Evolutionary conservation across 2,329 filamentous ascomycete genomes (phyloP).

Genomic region (Ophiosphaerella korrae): DNA sequence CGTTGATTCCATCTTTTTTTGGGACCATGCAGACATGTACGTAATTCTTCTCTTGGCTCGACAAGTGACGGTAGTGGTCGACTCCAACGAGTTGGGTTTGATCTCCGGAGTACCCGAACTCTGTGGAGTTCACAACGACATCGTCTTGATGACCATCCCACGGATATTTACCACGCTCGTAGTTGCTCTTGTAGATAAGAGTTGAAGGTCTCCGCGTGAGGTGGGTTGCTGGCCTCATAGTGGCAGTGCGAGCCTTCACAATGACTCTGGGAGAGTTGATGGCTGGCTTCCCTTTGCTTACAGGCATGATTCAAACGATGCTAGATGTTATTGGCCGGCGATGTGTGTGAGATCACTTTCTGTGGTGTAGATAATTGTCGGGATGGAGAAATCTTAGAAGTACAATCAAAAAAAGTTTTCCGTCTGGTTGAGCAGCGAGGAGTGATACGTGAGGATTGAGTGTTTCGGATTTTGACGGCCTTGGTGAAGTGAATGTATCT

Average conservation of each 20-base stretch:
- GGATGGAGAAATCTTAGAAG: no score
- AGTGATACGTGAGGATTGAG: no score
- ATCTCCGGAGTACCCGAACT: background rate
- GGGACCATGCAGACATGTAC: background rate
- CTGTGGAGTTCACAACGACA: slow-evolving; percentile 23
- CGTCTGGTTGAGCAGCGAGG: no score
- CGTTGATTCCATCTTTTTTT: background rate
- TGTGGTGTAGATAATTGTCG: no score
- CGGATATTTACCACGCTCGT: slow-evolving; percentile 1
- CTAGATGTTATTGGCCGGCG: no score
- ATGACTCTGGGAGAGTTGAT: background rate
- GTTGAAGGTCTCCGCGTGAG: background rate
- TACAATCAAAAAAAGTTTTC: no score
- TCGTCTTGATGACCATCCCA: slow-evolving; percentile 18
- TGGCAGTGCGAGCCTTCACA: background rate
- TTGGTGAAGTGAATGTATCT: no score
- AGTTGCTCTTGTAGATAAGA: background rate
- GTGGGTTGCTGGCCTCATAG: background rate
- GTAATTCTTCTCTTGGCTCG: slow-evolving; percentile 1
- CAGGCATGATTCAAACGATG: background rate
- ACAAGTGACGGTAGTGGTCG: slow-evolving; percentile 11
- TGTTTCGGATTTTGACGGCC: no score
- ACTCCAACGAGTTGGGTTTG: background rate
- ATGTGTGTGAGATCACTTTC: no score
- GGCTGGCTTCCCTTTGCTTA: background rate